Evolutionary conservation across 192 early-diverging fungal genomes (phyloP).

Genomic region (Umbelopsis sp.): DNA sequence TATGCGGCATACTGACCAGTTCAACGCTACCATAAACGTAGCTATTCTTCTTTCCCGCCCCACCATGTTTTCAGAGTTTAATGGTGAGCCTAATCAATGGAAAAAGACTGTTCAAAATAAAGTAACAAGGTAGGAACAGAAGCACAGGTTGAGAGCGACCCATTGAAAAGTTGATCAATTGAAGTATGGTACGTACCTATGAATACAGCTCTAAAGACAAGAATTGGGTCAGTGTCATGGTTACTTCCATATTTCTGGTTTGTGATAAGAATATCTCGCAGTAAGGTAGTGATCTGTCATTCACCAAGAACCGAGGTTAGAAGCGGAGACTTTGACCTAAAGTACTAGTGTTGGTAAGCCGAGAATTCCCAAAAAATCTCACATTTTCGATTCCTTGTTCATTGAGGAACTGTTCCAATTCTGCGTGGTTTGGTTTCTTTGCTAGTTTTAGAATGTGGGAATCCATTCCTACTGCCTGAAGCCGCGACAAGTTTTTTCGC

Average conservation of each 20-base stretch:
- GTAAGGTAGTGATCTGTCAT: neutral
- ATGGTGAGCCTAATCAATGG: slow-evolving; percentile 22
- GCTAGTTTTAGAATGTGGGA: slow-evolving; percentile 22
- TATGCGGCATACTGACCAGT: slow-evolving; percentile 21
- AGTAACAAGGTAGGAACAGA: neutral
- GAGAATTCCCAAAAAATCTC: neutral
- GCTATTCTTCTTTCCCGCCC: slow-evolving; percentile 11
- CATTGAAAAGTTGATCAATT: neutral
- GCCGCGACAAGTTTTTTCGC: neutral
- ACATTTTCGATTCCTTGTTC: slow-evolving; percentile 17
- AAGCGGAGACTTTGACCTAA: neutral
- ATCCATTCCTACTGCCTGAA: slow-evolving; percentile 23
- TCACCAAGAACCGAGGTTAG: neutral
- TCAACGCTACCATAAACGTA: slow-evolving; percentile 5
- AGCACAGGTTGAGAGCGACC: neutral
- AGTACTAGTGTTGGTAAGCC: slow-evolving; percentile 9
- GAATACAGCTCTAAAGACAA: slow-evolving; percentile 16
- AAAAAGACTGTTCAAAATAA: neutral
- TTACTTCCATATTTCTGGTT: neutral
- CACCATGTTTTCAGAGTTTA: neutral
- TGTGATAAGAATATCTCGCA: neutral
- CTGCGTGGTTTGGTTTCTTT: slow-evolving; percentile 18
- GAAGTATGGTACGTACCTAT: slow-evolving; percentile 12
- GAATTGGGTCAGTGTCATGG: slow-evolving; percentile 19
- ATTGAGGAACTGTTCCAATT: slow-evolving; percentile 21